Conservation (phyloP, 345 rosid genomes). For the Gossypium raimondii region DNA sequence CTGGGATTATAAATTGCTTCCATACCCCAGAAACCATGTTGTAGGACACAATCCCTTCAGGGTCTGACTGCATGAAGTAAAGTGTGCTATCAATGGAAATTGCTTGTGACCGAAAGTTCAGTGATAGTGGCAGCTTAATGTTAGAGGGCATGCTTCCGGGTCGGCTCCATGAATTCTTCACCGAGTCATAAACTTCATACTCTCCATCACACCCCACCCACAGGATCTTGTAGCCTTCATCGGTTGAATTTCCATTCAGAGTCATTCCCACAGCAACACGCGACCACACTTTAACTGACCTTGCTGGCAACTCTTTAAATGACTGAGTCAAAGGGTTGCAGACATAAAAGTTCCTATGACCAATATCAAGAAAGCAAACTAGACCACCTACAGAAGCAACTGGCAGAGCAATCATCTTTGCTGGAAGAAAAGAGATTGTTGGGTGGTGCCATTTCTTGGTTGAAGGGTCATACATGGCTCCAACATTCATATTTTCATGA, state of each 20-base stretch:
- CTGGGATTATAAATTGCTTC: conserved; percentile 74
- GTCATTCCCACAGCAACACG: conserved; percentile 93
- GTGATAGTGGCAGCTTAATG: conserved; percentile 71
- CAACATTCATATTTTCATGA: conserved; percentile 76
- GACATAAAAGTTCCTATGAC: conserved; percentile 80
- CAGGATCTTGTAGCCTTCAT: conserved; percentile 67
- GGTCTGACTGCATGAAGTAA: conserved; percentile 89
- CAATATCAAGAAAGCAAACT: conserved; percentile 90
- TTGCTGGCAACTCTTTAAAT: conserved; percentile 77
- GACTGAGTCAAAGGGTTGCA: conserved; percentile 88
- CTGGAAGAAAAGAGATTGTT: conserved; percentile 55
- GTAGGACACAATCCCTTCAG: conserved; percentile 86
- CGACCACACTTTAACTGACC: conserved; percentile 89
- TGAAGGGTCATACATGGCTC: conserved; percentile 87
- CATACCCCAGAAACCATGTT: conserved; percentile 67
- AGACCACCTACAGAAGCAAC: conserved; percentile 97
- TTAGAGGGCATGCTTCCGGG: conserved; percentile 69
- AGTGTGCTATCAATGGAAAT: conserved; percentile 56
- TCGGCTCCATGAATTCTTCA: conserved; percentile 63
- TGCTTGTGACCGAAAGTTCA: conserved; percentile 89
- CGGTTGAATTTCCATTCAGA: conserved; percentile 47
- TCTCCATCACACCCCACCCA: conserved; percentile 97
- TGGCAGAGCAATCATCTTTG: conserved; percentile 68
- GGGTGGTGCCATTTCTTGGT: conserved; percentile 87
- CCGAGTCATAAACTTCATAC: conserved; percentile 84